Base-by-base conservation (phyloP, 164 flowering plant genomes). In the Magnolia changhungtana region DNA sequence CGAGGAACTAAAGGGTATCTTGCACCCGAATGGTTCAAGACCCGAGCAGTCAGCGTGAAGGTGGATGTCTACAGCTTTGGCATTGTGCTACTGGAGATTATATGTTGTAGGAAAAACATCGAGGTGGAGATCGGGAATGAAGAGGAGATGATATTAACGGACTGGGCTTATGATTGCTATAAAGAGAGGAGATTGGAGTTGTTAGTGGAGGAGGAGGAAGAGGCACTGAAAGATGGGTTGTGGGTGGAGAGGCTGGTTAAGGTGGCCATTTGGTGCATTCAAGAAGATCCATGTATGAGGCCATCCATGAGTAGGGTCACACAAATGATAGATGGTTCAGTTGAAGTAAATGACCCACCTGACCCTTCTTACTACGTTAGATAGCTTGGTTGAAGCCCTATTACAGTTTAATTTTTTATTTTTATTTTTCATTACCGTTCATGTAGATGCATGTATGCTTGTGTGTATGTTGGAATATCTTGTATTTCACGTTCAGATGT, bases 321-420 rank as follows among this genome's bases (percentile, higher is more conserved):
- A 1, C 87, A 80, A 50, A 85, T 87, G 88, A 80, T 87, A 3
- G 86, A 86, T 73, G 89, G 85, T 45, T 29, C 64, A 16, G 81
- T 82, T 31, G 81, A 82, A 74, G 80, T 86, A 19, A 11, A 64
- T 3, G 45, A 37, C 9, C 87, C 85, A 2, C 85, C 85, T 51
- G 8, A 69, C 24, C 80, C 80, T 16, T 80, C 76, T 66, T 64
- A 75, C 66, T 37, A 31, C 63, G 69, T 68, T 24, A 73, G 80
- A 37, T 37, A 3, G 45, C 45, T 73, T 55, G 45, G 45, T 37
- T 37, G 45, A 37, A 37, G 45, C 45, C 6, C 45, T 37, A 37
- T 37, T 37, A 37, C 45, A 3, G 4, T 37, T 37, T 0, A 3
- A 4, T 4, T 37, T 37, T 37, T 37, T 37, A 4, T 37, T 37